phyloP scores from a whole-genome alignment of 2,329 filamentous ascomycete genomes.

The Ceratocystis albifundus region DNA sequence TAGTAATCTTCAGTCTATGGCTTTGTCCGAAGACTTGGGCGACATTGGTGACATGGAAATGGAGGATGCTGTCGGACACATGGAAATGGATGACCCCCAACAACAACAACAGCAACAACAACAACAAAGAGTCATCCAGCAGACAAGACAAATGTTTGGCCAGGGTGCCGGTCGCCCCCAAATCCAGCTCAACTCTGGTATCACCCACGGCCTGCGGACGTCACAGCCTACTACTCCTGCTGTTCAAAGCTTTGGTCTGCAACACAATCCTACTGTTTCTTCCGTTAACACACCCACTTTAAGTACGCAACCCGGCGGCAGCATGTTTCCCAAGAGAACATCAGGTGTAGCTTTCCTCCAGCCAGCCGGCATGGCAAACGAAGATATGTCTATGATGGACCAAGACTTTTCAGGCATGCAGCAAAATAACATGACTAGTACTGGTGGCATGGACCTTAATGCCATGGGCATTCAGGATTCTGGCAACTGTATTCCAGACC shows the following conservation, averaged over 20 bases:
- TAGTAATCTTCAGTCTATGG: slow-evolving; percentile 31
- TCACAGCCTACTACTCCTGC: slow-evolving; percentile 81
- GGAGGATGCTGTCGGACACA: slow-evolving; percentile 64
- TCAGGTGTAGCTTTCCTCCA: slow-evolving; percentile 20
- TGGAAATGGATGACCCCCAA: slow-evolving; percentile 52
- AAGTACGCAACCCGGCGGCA: slow-evolving; percentile 61
- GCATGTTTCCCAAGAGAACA: slow-evolving; percentile 46
- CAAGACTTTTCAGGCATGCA: slow-evolving; percentile 54
- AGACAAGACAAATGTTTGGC: slow-evolving; percentile 57
- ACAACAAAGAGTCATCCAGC: slow-evolving; percentile 44
- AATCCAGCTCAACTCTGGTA: slow-evolving; percentile 66
- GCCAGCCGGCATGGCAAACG: slow-evolving; percentile 36
- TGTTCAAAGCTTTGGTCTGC: slow-evolving; percentile 62
- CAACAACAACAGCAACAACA: slow-evolving; percentile 26
- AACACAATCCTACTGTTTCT: slow-evolving; percentile 91
- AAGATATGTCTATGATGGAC: slow-evolving; percentile 45
- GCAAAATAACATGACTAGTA: slow-evolving; percentile 34
- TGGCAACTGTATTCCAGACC: slow-evolving; percentile 70
- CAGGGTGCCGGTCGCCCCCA: slow-evolving; percentile 53
- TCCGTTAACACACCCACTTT: slow-evolving; percentile 93
- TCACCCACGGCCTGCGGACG: slow-evolving; percentile 66
- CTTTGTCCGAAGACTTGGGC: slow-evolving; percentile 55
- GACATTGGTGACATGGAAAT: slow-evolving; percentile 92
- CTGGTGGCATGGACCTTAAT: slow-evolving; percentile 30
- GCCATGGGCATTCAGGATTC: slow-evolving; percentile 29